Conservation (phyloP, 2,329 filamentous ascomycete species). For the Dactylonectria estremocensis region DNA sequence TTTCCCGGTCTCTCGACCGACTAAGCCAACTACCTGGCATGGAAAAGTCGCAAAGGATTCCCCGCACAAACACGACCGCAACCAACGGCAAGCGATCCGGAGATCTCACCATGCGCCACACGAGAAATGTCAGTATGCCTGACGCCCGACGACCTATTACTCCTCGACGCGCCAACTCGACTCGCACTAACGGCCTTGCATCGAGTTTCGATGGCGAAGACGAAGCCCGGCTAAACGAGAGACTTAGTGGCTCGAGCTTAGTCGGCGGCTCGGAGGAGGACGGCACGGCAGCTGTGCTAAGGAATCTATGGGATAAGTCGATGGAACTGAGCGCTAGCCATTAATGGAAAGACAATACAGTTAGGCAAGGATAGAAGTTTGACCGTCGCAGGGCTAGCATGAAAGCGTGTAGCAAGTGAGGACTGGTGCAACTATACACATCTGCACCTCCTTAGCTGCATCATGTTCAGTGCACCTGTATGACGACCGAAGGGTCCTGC, state of each 20-base stretch:
- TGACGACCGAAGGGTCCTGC: not conserved
- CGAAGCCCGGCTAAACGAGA: constrained; percentile 57
- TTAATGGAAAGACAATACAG: constrained; percentile 19
- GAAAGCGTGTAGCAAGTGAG: not conserved
- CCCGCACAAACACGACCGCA: constrained; percentile 56
- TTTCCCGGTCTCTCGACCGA: constrained; percentile 72
- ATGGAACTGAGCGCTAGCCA: constrained; percentile 69
- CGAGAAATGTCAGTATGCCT: constrained; percentile 58
- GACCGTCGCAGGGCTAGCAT: not conserved
- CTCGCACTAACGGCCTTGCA: constrained; percentile 56
- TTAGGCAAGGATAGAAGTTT: constrained; percentile 11
- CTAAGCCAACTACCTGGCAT: constrained; percentile 64
- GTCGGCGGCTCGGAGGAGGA: constrained; percentile 67
- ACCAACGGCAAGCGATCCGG: constrained; percentile 55
- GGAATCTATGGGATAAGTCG: constrained; percentile 75
- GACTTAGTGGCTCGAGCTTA: constrained; percentile 66
- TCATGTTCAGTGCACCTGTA: not conserved
- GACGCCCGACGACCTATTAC: constrained; percentile 51
- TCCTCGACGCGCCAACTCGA: constrained; percentile 54
- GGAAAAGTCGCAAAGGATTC: constrained; percentile 66
- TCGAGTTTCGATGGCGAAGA: constrained; percentile 65
- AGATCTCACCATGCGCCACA: constrained; percentile 53
- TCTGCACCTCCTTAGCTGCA: not conserved
- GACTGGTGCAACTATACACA: not conserved
- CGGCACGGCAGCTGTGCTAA: constrained; percentile 65